These are phyloP conservation scores for Actinomortierella wolfii DNA, from an alignment of 371 early-diverging fungal species.

Conservation along the genomic window DNA sequence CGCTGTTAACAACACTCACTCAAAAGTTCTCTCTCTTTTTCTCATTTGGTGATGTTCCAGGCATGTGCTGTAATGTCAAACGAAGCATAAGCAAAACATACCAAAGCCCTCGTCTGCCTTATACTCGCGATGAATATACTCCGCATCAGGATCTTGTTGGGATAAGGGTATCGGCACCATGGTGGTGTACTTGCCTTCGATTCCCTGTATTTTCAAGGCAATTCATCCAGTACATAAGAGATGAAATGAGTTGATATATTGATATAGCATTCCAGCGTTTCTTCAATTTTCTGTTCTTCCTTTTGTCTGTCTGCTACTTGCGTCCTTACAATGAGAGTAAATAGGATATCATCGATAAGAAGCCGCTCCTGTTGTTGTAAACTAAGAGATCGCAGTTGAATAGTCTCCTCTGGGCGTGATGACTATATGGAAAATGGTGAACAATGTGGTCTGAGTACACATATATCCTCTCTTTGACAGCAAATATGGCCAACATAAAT, in stretches of 20 bases:
- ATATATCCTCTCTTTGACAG: too few species aligned
- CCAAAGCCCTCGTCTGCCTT: constrained; percentile 32
- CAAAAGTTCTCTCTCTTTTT: too few species aligned
- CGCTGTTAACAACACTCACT: too few species aligned
- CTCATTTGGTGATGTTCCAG: too few species aligned
- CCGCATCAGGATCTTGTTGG: constrained; percentile 35
- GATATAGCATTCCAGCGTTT: too few species aligned
- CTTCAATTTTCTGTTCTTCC: too few species aligned
- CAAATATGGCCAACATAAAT: too few species aligned
- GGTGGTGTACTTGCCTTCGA: constrained; percentile 79
- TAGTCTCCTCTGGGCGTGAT: neutral
- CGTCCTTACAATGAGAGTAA: constrained; percentile 74
- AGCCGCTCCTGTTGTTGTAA: constrained; percentile 74
- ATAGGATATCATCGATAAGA: constrained; percentile 87
- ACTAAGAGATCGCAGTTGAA: constrained; percentile 14
- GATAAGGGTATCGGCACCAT: constrained; percentile 13
- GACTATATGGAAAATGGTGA: neutral
- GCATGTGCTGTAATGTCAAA: constrained; percentile 14
- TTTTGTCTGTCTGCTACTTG: too few species aligned
- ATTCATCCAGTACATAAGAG: too few species aligned
- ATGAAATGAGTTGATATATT: too few species aligned
- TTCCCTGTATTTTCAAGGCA: constrained; percentile 72
- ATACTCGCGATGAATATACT: constrained; percentile 25
- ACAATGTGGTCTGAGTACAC: too few species aligned
- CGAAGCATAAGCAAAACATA: constrained; percentile 9